A percentile compares a stretch with the other conserved stretches of the same genome.
phyloP scores from a whole-genome alignment of 163 green algal genomes.

The Chlamydomonas reinhardtii region DNA sequence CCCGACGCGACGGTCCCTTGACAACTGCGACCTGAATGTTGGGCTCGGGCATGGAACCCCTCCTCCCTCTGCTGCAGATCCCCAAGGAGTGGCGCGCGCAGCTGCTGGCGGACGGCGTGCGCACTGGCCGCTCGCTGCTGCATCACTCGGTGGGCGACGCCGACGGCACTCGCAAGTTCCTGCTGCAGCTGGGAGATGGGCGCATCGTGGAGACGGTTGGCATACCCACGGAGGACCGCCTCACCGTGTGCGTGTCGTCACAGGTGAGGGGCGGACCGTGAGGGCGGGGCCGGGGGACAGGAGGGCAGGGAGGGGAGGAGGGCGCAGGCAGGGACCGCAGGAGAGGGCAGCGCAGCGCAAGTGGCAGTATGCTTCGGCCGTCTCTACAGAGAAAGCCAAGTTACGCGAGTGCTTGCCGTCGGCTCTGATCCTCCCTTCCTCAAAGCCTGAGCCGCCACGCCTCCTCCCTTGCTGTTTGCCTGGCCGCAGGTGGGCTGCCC shows the following conservation, averaged over 20 bases:
- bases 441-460: too few species aligned
- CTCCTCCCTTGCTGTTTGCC: background rate
- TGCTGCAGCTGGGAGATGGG: slow-evolving; percentile 78
- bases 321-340: too few species aligned
- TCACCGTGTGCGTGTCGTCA: slow-evolving; percentile 97
- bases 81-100: slow-evolving; percentile 70
- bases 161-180: slow-evolving; percentile 93
- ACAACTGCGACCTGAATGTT: too few species aligned
- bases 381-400: too few species aligned
- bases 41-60: too few species aligned
- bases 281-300: background rate
- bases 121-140: slow-evolving; percentile 79
- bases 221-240: slow-evolving; percentile 86
- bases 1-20: too few species aligned
- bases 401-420: background rate
- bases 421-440: too few species aligned
- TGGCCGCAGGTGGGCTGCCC: slow-evolving; percentile 92
- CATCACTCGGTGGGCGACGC: slow-evolving; percentile 69
- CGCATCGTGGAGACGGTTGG: slow-evolving; percentile 88
- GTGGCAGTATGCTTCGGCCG: too few species aligned
- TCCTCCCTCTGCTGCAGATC: slow-evolving; percentile 50
- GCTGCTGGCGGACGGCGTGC: slow-evolving; percentile 70
- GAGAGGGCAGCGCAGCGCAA: too few species aligned
- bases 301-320: background rate
- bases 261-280: slow-evolving; percentile 85